phyloP scores from a whole-genome alignment of 306 rosid genomes.

The Sechiopsis laciniata region DNA sequence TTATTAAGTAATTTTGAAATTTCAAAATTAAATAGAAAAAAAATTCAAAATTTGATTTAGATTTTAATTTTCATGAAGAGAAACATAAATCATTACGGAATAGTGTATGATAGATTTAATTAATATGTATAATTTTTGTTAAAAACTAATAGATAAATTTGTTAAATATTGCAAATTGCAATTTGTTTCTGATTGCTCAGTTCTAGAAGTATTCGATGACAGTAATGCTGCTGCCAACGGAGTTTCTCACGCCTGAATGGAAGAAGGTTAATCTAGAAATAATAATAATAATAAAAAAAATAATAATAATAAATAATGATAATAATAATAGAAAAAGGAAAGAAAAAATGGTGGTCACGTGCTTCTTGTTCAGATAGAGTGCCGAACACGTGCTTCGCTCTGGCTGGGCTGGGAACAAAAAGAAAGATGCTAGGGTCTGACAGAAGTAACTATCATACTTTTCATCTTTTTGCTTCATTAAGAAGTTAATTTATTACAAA shows the following conservation, averaged over 20 bases:
- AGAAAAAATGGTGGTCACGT: background rate
- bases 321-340: background rate
- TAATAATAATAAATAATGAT: too few relatives aligned
- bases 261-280: background rate
- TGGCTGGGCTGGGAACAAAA: slow-evolving; percentile 1
- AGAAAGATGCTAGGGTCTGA: background rate
- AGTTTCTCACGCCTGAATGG: background rate
- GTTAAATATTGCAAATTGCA: background rate
- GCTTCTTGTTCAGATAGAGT: slow-evolving; percentile 11
- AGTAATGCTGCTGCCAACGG: background rate
- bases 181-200: background rate
- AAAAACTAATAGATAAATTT: background rate
- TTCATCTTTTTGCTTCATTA: background rate
- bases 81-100: too few relatives aligned
- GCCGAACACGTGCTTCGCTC: slow-evolving; percentile 13
- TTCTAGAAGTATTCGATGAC: slow-evolving; percentile 13
- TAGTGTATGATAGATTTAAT: too few relatives aligned
- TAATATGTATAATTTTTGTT: too few relatives aligned
- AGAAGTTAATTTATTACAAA: background rate
- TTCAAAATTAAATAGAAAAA: too few relatives aligned
- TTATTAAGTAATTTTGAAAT: too few relatives aligned
- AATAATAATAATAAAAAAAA: background rate
- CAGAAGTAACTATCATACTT: background rate
- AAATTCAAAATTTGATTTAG: too few relatives aligned
- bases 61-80: too few relatives aligned